Conservation (phyloP, 2,329 filamentous ascomycete genomes). For the Teratosphaeria pseudoeucalypti region DNA sequence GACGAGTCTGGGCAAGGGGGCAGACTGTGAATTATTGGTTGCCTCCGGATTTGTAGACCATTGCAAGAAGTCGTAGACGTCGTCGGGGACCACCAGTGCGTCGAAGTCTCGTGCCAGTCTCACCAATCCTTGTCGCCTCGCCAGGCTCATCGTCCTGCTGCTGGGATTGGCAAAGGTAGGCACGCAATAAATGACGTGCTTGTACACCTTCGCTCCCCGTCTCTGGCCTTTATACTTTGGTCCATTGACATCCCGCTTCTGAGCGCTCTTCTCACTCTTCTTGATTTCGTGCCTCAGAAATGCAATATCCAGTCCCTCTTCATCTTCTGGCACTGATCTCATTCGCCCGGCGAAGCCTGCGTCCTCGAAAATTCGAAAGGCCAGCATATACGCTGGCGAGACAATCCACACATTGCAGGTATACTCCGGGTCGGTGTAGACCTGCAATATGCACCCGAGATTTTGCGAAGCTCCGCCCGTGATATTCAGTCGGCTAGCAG, state of each 20-base stretch:
- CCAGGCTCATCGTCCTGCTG: slow-evolving; percentile 66
- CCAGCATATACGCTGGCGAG: slow-evolving; percentile 75
- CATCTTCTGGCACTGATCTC: slow-evolving; percentile 64
- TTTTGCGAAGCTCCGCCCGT: slow-evolving; percentile 80
- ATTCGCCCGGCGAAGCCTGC: slow-evolving; percentile 58
- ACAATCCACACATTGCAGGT: slow-evolving; percentile 72
- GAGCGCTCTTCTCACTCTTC: slow-evolving; percentile 36
- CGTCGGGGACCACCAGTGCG: slow-evolving; percentile 75
- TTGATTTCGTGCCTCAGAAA: slow-evolving; percentile 44
- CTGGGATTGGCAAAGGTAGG: slow-evolving; percentile 86
- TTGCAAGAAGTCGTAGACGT: slow-evolving; percentile 88
- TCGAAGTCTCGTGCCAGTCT: slow-evolving; percentile 67
- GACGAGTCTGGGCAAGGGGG: slow-evolving; percentile 58
- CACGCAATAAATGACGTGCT: slow-evolving; percentile 74
- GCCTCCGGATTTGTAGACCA: slow-evolving; percentile 45
- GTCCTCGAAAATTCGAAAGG: slow-evolving; percentile 76
- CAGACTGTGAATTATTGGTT: slow-evolving; percentile 20
- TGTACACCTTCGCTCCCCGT: slow-evolving; percentile 65
- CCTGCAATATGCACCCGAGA: slow-evolving; percentile 64
- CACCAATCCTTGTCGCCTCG: slow-evolving; percentile 58
- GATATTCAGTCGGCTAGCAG: slow-evolving; percentile 58
- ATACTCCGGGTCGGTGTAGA: slow-evolving; percentile 67
- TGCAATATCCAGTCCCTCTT: slow-evolving; percentile 62
- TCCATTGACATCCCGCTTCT: slow-evolving; percentile 10
- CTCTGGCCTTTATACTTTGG: slow-evolving; percentile 42